These are phyloP conservation scores for Colletotrichum brevisporum DNA, from an alignment of 2,329 filamentous ascomycete species.

Conservation along the genomic window DNA sequence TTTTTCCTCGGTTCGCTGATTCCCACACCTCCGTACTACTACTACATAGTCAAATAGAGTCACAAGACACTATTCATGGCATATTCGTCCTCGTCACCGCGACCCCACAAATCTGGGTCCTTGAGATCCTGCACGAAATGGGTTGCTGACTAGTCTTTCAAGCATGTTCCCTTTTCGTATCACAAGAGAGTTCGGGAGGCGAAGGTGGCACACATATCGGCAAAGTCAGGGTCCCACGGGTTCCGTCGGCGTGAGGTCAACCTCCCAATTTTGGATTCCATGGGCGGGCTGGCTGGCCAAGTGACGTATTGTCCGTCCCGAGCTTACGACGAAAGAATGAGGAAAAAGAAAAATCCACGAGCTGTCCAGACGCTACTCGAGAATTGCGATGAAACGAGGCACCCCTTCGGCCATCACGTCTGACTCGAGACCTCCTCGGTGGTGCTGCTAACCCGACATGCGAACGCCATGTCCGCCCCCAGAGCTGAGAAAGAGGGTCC, in stretches of 20 bases:
- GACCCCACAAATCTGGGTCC: background rate
- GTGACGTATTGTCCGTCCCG: conserved; percentile 6
- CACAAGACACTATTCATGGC: conserved; percentile 32
- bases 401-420: background rate
- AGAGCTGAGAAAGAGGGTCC: conserved; percentile 22
- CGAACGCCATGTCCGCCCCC: conserved; percentile 22
- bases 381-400: conserved; percentile 14
- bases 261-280: too few relatives aligned
- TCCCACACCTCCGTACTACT: background rate
- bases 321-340: background rate
- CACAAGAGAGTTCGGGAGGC: conserved; percentile 11
- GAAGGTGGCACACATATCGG: conserved; percentile 7
- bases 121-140: background rate
- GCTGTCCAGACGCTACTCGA: background rate
- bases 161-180: conserved; percentile 8
- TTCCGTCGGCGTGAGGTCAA: conserved; percentile 10
- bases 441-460: background rate
- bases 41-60: conserved; percentile 35
- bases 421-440: conserved; percentile 4
- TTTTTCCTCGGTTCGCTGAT: background rate
- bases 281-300: background rate
- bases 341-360: background rate
- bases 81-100: conserved; percentile 7
- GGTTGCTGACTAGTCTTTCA: background rate
- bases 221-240: conserved; percentile 13